phyloP scores from a whole-genome alignment of 345 rosid species.

The Raphanus raphanistrum region DNA sequence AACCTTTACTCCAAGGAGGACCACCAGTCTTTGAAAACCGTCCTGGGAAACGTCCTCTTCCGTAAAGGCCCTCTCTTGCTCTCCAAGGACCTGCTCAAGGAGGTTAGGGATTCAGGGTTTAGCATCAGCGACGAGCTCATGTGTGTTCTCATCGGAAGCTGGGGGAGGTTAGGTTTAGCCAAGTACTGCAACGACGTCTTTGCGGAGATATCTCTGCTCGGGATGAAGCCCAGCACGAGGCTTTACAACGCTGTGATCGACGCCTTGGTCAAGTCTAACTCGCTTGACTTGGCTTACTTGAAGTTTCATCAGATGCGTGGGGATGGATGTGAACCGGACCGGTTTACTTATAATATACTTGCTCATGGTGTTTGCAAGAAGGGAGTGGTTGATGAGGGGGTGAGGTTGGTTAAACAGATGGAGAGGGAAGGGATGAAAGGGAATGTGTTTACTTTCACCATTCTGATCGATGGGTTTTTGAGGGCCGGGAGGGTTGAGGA shows the following conservation, averaged over 20 bases:
- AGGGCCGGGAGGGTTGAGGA: slow-evolving; percentile 70
- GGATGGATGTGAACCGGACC: slow-evolving; percentile 77
- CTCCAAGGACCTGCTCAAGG: slow-evolving; percentile 64
- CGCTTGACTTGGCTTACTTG: slow-evolving; percentile 84
- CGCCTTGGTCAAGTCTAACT: slow-evolving; percentile 78
- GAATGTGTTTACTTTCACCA: slow-evolving; percentile 77
- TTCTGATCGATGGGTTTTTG: slow-evolving; percentile 78
- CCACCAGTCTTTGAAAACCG: slow-evolving; percentile 57
- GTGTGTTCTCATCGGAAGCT: slow-evolving; percentile 74
- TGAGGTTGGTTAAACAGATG: slow-evolving; percentile 85
- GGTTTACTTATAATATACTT: slow-evolving; percentile 87
- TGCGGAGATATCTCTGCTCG: slow-evolving; percentile 49
- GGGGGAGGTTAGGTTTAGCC: slow-evolving; percentile 89
- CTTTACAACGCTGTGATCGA: slow-evolving; percentile 80
- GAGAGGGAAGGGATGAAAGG: slow-evolving; percentile 60
- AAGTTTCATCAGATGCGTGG: slow-evolving; percentile 86
- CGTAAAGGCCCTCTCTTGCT: slow-evolving; percentile 75
- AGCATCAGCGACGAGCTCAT: slow-evolving; percentile 66
- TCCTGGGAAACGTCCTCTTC: slow-evolving; percentile 50
- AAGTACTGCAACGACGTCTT: slow-evolving; percentile 80
- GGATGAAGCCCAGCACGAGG: slow-evolving; percentile 60
- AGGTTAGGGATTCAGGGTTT: slow-evolving; percentile 60
- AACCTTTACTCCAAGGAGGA: slow-evolving; percentile 41
- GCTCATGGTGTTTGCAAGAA: slow-evolving; percentile 82
- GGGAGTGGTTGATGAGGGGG: slow-evolving; percentile 82